phyloP scores from a whole-genome alignment of 2,329 filamentous ascomycete species.

The Myriosclerotinia duriaeana region DNA sequence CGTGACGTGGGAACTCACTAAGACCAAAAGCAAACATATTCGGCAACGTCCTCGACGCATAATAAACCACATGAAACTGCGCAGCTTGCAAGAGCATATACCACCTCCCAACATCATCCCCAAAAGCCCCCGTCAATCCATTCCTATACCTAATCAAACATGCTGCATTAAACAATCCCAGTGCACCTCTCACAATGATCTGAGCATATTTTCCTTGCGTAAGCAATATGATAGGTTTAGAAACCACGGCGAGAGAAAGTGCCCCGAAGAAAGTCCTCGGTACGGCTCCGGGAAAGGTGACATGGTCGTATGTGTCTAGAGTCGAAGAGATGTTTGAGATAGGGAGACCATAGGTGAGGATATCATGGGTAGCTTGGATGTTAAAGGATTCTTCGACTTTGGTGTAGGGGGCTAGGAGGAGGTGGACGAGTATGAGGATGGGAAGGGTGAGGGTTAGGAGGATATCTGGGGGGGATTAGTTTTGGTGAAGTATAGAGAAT shows the following conservation, averaged over 20 bases:
- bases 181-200: slow-evolving; percentile 67
- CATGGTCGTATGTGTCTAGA: slow-evolving; percentile 79
- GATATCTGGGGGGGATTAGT: slow-evolving; percentile 43
- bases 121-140: slow-evolving; percentile 66
- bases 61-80: slow-evolving; percentile 93
- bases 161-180: slow-evolving; percentile 74
- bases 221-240: slow-evolving; percentile 63
- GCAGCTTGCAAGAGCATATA: slow-evolving; percentile 73
- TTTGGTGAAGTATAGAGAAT: background rate
- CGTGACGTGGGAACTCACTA: slow-evolving; percentile 54
- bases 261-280: slow-evolving; percentile 88
- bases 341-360: slow-evolving; percentile 77
- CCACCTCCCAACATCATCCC: slow-evolving; percentile 69
- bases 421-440: slow-evolving; percentile 63
- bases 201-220: slow-evolving; percentile 57
- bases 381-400: slow-evolving; percentile 99
- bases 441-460: slow-evolving; percentile 59
- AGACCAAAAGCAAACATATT: slow-evolving; percentile 96
- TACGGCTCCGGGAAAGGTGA: slow-evolving; percentile 85
- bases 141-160: slow-evolving; percentile 66
- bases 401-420: slow-evolving; percentile 78
- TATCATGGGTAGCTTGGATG: slow-evolving; percentile 89
- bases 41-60: slow-evolving; percentile 85
- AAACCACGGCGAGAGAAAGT: slow-evolving; percentile 69
- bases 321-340: slow-evolving; percentile 52